Evolutionary conservation across 2,329 filamentous ascomycete genomes (phyloP).

Genomic region (Hysterium pulicare): DNA sequence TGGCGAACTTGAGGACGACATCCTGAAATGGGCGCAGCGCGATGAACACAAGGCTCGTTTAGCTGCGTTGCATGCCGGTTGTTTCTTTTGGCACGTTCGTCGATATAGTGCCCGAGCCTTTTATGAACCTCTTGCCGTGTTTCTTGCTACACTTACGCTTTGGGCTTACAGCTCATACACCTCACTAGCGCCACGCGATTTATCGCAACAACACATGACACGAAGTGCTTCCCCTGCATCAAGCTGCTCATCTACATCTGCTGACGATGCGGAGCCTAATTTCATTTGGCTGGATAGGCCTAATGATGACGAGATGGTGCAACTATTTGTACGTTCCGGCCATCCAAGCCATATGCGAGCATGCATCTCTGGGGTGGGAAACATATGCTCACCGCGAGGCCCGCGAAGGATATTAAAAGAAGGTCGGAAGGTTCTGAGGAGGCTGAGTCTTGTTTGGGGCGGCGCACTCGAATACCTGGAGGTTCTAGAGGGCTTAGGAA

Average conservation of each 20-base stretch:
- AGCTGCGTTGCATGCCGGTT: constrained; percentile 53
- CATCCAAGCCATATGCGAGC: constrained; percentile 44
- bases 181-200: not conserved
- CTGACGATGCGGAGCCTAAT: constrained; percentile 27
- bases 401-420: not conserved
- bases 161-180: constrained; percentile 42
- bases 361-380: constrained; percentile 52
- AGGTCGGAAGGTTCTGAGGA: not conserved
- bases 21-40: constrained; percentile 49
- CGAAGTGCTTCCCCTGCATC: not conserved
- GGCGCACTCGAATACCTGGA: not conserved
- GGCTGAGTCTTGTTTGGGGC: not conserved
- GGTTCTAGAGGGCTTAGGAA: not conserved
- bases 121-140: constrained; percentile 46
- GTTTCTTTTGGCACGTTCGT: constrained; percentile 52
- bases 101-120: constrained; percentile 49
- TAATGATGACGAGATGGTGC: constrained; percentile 57
- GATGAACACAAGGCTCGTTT: constrained; percentile 57
- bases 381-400: constrained; percentile 36
- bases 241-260: not conserved
- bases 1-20: constrained; percentile 18
- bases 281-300: constrained; percentile 56
- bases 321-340: constrained; percentile 53
- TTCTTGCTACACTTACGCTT: constrained; percentile 45
- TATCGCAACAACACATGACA: not conserved